Evolutionary conservation across 192 early-diverging fungal species (phyloP).

Genomic region (Chytriomyces confervae): DNA sequence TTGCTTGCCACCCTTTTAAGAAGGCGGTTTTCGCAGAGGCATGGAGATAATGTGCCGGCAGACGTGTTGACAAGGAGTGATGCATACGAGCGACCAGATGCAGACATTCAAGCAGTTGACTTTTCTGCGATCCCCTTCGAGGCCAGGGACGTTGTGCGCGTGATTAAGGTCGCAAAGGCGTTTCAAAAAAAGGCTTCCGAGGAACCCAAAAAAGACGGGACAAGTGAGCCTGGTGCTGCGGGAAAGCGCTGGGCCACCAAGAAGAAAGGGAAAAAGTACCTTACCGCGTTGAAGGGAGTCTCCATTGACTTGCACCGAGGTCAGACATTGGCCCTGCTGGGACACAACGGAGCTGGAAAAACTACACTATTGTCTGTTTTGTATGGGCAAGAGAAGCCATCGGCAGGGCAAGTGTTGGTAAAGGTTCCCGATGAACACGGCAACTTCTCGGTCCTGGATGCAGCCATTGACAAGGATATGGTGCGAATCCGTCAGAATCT

Average conservation of each 20-base stretch:
- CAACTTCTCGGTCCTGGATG: slow-evolving; percentile 45
- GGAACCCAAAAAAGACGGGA: not conserved
- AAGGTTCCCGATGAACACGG: not conserved
- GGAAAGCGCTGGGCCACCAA: not conserved
- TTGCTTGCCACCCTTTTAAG: not conserved
- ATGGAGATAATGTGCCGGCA: not conserved
- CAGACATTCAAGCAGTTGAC: not conserved
- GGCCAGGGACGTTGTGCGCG: not conserved
- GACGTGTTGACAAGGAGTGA: not conserved
- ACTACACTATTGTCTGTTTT: slow-evolving; percentile 45
- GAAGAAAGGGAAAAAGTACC: not conserved
- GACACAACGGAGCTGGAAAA: slow-evolving; percentile 70
- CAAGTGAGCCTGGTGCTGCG: not conserved
- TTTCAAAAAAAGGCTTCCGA: not conserved
- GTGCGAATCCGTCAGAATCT: slow-evolving; percentile 19
- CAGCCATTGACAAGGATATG: slow-evolving; percentile 53
- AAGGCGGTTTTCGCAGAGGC: not conserved
- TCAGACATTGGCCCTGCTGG: slow-evolving; percentile 57
- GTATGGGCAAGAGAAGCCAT: not conserved
- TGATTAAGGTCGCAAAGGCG: not conserved
- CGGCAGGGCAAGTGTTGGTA: not conserved
- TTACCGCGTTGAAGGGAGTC: not conserved
- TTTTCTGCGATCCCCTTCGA: not conserved
- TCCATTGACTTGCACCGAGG: slow-evolving; percentile 50
- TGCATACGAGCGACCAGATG: not conserved